Evolutionary conservation across 768 basidiomycete species (phyloP).

Genomic region (Scleroderma bovista): DNA sequence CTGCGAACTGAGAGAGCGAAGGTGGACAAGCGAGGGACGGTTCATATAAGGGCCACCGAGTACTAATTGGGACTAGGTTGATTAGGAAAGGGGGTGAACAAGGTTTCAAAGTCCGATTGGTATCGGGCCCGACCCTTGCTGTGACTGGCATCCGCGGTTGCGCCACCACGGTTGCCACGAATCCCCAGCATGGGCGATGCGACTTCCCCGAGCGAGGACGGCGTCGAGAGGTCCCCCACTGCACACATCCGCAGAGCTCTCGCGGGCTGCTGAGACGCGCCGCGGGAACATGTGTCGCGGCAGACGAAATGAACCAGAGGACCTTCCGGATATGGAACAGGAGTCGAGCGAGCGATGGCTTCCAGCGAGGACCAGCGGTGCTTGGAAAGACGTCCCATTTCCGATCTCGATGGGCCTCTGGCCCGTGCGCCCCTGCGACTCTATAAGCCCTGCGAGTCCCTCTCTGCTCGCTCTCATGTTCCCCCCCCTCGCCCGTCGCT

Average conservation of each 20-base stretch:
- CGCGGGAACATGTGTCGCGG: slow-evolving; percentile 5
- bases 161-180: not conserved
- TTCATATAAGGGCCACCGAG: not conserved
- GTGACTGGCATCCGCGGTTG: not conserved
- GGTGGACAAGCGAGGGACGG: not conserved
- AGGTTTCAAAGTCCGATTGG: too few relatives aligned
- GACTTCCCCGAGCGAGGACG: too few relatives aligned
- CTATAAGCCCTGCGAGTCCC: not conserved
- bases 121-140: not conserved
- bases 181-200: not conserved
- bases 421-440: slow-evolving; percentile 23
- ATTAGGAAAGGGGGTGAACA: too few relatives aligned
- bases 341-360: too few relatives aligned
- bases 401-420: slow-evolving; percentile 1
- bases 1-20: not conserved
- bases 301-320: slow-evolving; percentile 21
- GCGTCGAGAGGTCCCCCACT: too few relatives aligned
- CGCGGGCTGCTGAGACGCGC: not conserved
- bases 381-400: not conserved
- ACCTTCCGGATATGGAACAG: slow-evolving; percentile 20
- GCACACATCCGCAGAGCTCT: not conserved
- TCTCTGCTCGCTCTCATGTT: slow-evolving; percentile 5
- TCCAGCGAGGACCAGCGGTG: not conserved
- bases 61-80: not conserved
- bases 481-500: slow-evolving; percentile 5